phyloP scores from a whole-genome alignment of 371 early-diverging fungal species.

The Mycotypha africana region DNA sequence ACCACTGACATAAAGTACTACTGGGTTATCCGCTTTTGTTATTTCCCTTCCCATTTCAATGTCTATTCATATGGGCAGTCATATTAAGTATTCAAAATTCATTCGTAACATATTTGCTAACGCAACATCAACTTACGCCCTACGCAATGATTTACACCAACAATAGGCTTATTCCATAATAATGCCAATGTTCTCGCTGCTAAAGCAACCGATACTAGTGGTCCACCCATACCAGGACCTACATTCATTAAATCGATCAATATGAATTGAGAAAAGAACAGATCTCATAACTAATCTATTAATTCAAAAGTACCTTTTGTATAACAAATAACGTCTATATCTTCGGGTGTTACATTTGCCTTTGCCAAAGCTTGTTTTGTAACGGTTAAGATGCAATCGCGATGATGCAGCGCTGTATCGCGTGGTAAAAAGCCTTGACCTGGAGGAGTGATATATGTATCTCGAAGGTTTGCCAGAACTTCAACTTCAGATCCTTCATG shows the following conservation, averaged over 20 bases:
- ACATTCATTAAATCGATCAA: too few species aligned
- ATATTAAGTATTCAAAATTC: too few species aligned
- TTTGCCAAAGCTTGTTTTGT: conserved; percentile 76
- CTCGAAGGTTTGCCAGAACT: conserved; percentile 89
- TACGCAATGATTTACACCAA: conserved; percentile 99
- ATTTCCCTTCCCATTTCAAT: conserved; percentile 99
- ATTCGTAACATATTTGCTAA: too few species aligned
- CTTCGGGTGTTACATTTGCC: conserved; percentile 67
- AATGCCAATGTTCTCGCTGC: conserved; percentile 94
- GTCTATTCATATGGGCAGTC: conserved; percentile 58
- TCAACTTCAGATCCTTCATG: conserved; percentile 56
- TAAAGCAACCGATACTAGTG: conserved; percentile 87
- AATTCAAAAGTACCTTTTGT: conserved; percentile 67
- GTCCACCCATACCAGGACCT: conserved; percentile 99
- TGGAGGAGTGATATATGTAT: conserved; percentile 96
- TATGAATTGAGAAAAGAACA: neutral
- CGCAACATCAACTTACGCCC: conserved; percentile 87
- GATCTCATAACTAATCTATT: neutral
- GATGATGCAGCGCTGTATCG: conserved; percentile 97
- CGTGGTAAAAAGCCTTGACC: conserved; percentile 97
- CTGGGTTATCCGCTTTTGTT: conserved; percentile 95
- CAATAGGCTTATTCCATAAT: conserved; percentile 91
- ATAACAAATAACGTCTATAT: conserved; percentile 94
- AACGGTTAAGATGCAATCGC: conserved; percentile 74
- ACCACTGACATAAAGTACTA: conserved; percentile 99